Base-by-base conservation (phyloP, 306 rosid species). In the Rosa chinensis region DNA sequence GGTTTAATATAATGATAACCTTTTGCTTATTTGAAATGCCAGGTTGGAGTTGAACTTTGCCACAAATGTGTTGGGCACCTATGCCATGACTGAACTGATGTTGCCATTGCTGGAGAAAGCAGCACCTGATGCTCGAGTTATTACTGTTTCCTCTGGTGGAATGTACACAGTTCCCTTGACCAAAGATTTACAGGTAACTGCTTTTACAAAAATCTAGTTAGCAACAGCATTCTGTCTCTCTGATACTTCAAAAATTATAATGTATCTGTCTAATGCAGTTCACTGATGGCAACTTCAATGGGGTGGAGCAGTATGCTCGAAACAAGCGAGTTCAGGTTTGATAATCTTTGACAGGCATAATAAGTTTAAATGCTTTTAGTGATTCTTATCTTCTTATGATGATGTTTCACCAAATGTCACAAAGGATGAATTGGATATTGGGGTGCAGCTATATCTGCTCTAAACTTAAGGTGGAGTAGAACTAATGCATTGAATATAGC, bases 131-230 rank as follows among this genome's bases (percentile, higher is more conserved):
- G 94, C 93, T 6, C 89, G 91, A 4, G 93, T 94, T 82, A 89
- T 94, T 75, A 94, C 99, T 4, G 99, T 94, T 86, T 84, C 97
- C 42, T 95, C 99, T 43, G 97, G 99, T 75, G 99, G 99, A 86
- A 95, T 95, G 98, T 95, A 95, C 85, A 48, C 94, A 48, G 43
- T 80, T 74, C 94, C 99, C 10, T 88, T 95, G 84, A 92, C 90
- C 47, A 78, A 79, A 52, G 97, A 95, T 89, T 85, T 92, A 58
- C 94, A 92, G 95, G 99, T 94, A 71, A 79, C 43, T 66, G 17
- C 44, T 10, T 23, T 8, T 21, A n/a, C 14, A 50, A 40, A 68
- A 11, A 66, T 48, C 20, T 64, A 74, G 32, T 74, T 59, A 20
- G 10, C 74, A 20, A 23, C 71, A 45, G 35, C 73, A 21, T 23